Evolutionary conservation across 352 stramenopile genomes (phyloP), one percentile per base, ranked within the genome.

Genomic region (Globisporangium paddicum): DNA sequence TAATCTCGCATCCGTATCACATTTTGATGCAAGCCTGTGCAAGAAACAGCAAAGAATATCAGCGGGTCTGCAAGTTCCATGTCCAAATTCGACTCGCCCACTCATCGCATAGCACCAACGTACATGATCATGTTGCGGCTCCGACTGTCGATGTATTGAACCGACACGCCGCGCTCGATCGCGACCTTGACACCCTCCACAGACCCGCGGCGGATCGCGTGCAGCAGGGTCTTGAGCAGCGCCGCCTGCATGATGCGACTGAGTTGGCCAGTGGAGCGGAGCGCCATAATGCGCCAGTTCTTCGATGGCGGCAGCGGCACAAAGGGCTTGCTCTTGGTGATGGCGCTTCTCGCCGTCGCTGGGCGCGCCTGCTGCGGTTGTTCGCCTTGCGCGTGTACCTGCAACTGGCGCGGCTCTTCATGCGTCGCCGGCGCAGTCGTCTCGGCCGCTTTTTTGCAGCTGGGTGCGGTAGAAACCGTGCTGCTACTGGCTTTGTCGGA

Each of bases 41-140:
- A 53, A 5, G 49, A 5, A 19, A 57, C 11, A 40, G 6, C 19
- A 53, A 5, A 53, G 25, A 25, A 45, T 2, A 26, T 38, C 32
- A 46, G 19, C 6, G 2, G 9, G 38, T 21, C 38, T 42, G 16
- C 23, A 28, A 32, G 52, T 5, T 3, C 21, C 30, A 54, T 7
- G 10, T 13, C 10, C 11, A 2, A 41, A 6, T 13, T 6, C 28
- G 32, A 23, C 11, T 34, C 26, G 18, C 7, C 49, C 14, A 34
- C 16, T 8, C 30, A 56, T 34, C 37, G 7, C 21, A 25, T 18
- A 18, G 37, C 5, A 44, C 30, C 19, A 19, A 23, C n/a, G 55
- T 69, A 86, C 86, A 93, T 93, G 62, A 95, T 71, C 45, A 95
- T 71, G 62, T 95, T 95, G 52, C 83, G 82, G 44, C 82, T 73